Conservation (phyloP, 352 stramenopile species). For the Globisporangium lucens region DNA sequence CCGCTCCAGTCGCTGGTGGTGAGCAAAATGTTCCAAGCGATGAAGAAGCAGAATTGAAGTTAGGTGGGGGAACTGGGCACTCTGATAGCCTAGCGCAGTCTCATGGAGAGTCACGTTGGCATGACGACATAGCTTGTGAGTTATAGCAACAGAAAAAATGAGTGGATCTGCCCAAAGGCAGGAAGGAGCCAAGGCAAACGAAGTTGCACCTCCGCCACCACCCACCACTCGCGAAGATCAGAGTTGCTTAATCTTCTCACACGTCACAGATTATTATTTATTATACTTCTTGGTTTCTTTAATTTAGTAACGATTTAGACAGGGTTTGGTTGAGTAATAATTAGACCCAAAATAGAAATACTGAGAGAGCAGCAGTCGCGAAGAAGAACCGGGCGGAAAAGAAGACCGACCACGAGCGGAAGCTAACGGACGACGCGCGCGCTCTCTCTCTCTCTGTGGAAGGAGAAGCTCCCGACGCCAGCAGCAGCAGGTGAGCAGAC, state of each 20-base stretch:
- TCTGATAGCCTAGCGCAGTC: not conserved
- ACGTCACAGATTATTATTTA: no score
- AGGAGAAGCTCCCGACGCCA: not conserved
- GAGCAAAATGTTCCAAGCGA: slow-evolving; percentile 3
- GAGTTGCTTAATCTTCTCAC: no score
- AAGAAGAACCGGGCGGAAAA: not conserved
- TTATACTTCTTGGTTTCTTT: no score
- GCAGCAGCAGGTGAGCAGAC: not conserved
- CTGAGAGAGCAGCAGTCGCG: not conserved
- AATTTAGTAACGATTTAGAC: not conserved
- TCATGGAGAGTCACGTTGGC: not conserved
- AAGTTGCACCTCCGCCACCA: not conserved
- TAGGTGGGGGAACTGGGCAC: not conserved
- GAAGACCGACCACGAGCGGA: not conserved
- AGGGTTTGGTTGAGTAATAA: not conserved
- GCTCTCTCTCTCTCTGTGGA: not conserved
- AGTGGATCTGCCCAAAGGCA: not conserved
- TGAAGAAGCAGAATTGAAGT: not conserved
- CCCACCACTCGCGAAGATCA: no score
- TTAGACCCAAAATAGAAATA: not conserved
- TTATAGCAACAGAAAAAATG: not conserved
- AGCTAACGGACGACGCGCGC: not conserved
- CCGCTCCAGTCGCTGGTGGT: slow-evolving; percentile 14
- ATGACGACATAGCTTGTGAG: not conserved
- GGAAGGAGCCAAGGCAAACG: not conserved